Percentiles rank a stretch among this genome's conserved stretches.
These are phyloP conservation scores for Lichtheimia hyalospora DNA, from an alignment of 371 early-diverging fungal species.

Conservation along the genomic window DNA sequence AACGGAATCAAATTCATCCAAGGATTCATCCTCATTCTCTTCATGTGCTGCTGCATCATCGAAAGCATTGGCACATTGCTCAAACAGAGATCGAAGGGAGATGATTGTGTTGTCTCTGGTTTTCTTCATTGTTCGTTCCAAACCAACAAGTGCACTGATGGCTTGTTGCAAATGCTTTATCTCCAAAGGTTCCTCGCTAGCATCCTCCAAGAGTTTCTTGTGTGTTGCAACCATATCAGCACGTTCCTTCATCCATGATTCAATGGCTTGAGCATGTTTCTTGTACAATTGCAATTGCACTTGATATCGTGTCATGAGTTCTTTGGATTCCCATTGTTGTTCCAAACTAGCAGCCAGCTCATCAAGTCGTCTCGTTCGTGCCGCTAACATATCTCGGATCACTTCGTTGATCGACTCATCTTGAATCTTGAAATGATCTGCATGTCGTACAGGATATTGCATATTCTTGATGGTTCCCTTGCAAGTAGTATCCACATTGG, in stretches of 20 bases:
- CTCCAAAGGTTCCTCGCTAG: constrained; percentile 9
- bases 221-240: constrained; percentile 15
- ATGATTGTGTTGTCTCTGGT: constrained; percentile 12
- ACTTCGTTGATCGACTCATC: constrained; percentile 40
- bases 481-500: constrained; percentile 10
- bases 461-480: background rate
- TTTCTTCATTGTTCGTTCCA: constrained; percentile 18
- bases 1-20: constrained; percentile 12
- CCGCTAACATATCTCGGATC: constrained; percentile 34
- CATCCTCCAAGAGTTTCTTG: constrained; percentile 14
- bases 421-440: constrained; percentile 22
- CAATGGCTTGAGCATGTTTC: constrained; percentile 24
- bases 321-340: constrained; percentile 29
- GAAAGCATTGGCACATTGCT: constrained; percentile 19
- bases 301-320: constrained; percentile 33
- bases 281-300: constrained; percentile 30
- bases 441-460: constrained; percentile 26
- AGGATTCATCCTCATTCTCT: constrained; percentile 3
- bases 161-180: constrained; percentile 31
- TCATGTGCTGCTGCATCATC: background rate
- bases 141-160: constrained; percentile 33
- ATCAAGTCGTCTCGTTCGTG: constrained; percentile 20
- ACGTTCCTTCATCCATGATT: constrained; percentile 34
- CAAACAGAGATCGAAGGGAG: constrained; percentile 14
- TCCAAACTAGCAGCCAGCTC: constrained; percentile 31